These are phyloP conservation scores for Anthoceros angustus DNA, from an alignment of 225 moss, liverwort and hornwort genomes.

Conservation along the genomic window DNA sequence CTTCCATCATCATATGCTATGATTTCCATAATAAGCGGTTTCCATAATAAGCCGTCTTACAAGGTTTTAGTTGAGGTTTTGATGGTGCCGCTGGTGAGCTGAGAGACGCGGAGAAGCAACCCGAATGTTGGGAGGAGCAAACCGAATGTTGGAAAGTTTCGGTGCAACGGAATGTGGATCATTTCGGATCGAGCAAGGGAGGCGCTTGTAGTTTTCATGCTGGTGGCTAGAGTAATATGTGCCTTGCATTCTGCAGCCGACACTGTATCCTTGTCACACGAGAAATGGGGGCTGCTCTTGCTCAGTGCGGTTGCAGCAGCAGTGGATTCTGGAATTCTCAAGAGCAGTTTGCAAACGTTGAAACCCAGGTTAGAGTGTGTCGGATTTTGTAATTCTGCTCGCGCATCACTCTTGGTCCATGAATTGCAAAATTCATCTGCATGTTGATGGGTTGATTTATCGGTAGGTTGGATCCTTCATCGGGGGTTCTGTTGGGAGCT, in stretches of 20 bases:
- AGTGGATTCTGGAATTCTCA: constrained; percentile 29
- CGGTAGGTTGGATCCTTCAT: constrained; percentile 43
- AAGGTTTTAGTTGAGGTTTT: too few species aligned
- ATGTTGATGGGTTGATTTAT: too few species aligned
- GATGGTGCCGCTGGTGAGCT: too few species aligned
- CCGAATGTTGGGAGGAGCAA: too few species aligned
- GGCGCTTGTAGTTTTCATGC: constrained; percentile 31
- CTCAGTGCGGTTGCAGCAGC: constrained; percentile 23
- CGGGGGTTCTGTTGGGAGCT: constrained; percentile 68
- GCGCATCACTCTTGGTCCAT: too few species aligned
- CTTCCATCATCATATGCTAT: too few species aligned
- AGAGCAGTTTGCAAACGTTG: constrained; percentile 11
- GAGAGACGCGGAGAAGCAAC: too few species aligned
- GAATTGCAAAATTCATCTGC: too few species aligned
- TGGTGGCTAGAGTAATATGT: constrained; percentile 38
- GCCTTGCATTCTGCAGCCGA: constrained; percentile 13
- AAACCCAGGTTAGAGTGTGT: not conserved
- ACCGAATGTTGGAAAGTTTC: not conserved
- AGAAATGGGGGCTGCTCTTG: constrained; percentile 25
- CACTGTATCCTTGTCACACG: constrained; percentile 14
- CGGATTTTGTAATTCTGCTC: not conserved
- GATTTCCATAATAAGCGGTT: too few species aligned
- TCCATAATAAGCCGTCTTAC: too few species aligned
- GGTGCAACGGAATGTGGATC: not conserved
- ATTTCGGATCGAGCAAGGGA: constrained; percentile 24